Evolutionary conservation across 192 early-diverging fungal genomes (phyloP).

Genomic region (Geranomyces variabilis): DNA sequence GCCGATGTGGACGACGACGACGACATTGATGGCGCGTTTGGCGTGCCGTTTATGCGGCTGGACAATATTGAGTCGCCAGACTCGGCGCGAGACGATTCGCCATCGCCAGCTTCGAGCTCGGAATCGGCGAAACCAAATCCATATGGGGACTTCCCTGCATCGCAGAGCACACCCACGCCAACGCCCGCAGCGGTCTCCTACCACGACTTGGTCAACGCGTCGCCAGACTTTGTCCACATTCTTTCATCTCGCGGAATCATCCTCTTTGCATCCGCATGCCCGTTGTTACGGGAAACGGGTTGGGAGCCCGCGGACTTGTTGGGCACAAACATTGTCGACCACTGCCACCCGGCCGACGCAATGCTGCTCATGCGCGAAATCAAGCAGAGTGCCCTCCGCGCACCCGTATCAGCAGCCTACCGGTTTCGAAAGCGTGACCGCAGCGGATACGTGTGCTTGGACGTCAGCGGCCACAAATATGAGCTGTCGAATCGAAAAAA

Average conservation of each 20-base stretch:
- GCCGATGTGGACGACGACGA: neutral
- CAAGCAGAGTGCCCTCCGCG: constrained; percentile 48
- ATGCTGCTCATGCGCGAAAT: constrained; percentile 69
- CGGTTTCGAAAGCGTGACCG: constrained; percentile 60
- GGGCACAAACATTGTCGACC: constrained; percentile 49
- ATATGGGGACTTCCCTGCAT: too few relatives aligned
- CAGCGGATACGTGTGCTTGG: constrained; percentile 56
- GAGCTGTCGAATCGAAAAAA: constrained; percentile 54
- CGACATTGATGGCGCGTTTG: neutral
- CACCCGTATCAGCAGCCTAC: constrained; percentile 56
- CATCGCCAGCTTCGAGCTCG: too few relatives aligned
- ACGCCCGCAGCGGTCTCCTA: neutral
- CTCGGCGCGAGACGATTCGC: too few relatives aligned
- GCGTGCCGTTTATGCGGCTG: too few relatives aligned
- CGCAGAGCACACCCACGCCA: neutral
- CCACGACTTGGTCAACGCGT: constrained; percentile 20
- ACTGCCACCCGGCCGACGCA: constrained; percentile 65
- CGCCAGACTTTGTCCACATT: constrained; percentile 68
- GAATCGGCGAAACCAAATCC: too few relatives aligned
- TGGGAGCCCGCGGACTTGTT: constrained; percentile 54
- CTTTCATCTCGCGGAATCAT: constrained; percentile 70
- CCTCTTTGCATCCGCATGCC: constrained; percentile 60
- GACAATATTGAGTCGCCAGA: too few relatives aligned
- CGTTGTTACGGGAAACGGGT: constrained; percentile 52
- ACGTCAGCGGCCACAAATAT: constrained; percentile 58